phyloP scores from a whole-genome alignment of 805 yeast species.

The Brettanomyces sp. region DNA sequence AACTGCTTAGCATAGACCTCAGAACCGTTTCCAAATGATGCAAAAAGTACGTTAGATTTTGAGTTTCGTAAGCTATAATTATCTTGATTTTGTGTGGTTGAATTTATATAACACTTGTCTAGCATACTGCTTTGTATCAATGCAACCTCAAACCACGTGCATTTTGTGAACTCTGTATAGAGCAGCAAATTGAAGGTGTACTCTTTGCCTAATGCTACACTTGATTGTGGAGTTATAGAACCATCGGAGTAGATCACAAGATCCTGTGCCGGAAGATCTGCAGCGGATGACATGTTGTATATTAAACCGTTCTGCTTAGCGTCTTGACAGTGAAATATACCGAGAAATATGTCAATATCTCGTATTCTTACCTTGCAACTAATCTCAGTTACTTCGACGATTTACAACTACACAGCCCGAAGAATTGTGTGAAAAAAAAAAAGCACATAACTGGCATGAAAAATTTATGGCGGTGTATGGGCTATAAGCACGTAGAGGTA shows the following conservation, averaged over 20 bases:
- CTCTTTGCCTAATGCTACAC: neutral
- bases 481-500: no score
- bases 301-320: neutral
- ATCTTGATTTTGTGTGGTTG: conserved; percentile 19
- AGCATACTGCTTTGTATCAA: conserved; percentile 41
- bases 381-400: no score
- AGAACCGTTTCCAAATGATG: conserved; percentile 23
- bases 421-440: no score
- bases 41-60: conserved; percentile 28
- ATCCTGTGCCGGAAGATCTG: conserved; percentile 2
- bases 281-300: neutral
- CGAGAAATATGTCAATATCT: no score
- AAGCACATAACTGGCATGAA: no score
- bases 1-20: conserved; percentile 24
- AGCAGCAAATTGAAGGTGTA: conserved; percentile 27
- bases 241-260: conserved; percentile 1
- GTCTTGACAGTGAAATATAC: no score
- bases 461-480: no score
- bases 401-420: no score
- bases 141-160: conserved; percentile 54
- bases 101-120: conserved; percentile 37
- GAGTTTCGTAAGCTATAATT: conserved; percentile 4
- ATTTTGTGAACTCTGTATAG: conserved; percentile 43
- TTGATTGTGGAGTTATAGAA: neutral
- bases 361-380: no score